Evolutionary conservation across 2,329 filamentous ascomycete species (phyloP), one percentile per base, ranked within the genome.

Genomic region (Harringtonia aguacate): DNA sequence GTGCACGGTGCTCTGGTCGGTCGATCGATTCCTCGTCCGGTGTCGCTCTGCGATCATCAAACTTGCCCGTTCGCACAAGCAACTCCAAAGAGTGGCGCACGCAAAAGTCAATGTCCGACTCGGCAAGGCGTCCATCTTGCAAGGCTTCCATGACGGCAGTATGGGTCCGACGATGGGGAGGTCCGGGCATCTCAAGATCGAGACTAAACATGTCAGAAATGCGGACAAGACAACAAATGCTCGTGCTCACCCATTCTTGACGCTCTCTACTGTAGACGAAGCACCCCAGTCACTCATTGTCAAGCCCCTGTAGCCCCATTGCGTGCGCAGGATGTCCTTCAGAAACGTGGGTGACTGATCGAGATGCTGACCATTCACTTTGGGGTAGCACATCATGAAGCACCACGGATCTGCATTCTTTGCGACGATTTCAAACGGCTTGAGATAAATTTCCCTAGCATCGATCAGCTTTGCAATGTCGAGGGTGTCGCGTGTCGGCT

Each of bases 371-470:
- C 62, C 63, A 46, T 66, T 65, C 18, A 66, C 59, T 41, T 61
- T 63, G 39, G 63, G 64, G 47, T 65, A 66, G 24, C 58, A 55
- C 3, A 60, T 61, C 62, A 65, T 65, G 29, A 64, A 53, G 24
- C 56, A 58, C 18, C 56, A 55, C 2, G 61, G 61, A 34, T 56
- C 50, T 4, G 55, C 53, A 35, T 62, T 56, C 43, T 55, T 55
- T 17, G 64, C 53, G 4, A 61, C 61, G 30, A 66, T 54, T 46
- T 64, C 59, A 47, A 65, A 65, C 6, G 62, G 58, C 45, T 62
- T 50, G n/a, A 62, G 48, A 41, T 65, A 64, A n/a, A 65, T 58
- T 46, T 66, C 63, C 40, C 43, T n/a, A 12, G 28, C n/a, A n/a
- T n/a, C n/a, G n/a, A n/a, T n/a, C 6, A 27, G 10, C 7, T 27